phyloP scores from a whole-genome alignment of 2,329 filamentous ascomycete species.

The Cladosporium velox region DNA sequence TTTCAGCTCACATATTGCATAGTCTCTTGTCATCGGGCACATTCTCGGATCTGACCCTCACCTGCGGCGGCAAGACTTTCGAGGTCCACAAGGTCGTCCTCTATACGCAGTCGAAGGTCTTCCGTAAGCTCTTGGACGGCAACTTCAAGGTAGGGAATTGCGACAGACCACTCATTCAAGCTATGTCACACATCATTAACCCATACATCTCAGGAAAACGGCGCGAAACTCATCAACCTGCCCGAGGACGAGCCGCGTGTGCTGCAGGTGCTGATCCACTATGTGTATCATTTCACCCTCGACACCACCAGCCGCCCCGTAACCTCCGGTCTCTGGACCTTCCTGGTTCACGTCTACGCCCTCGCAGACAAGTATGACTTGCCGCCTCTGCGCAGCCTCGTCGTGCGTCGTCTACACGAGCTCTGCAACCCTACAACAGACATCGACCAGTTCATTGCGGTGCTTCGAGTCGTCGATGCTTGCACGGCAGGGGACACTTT shows the following conservation, averaged over 20 bases:
- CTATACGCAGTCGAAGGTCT: constrained; percentile 45
- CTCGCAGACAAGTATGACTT: constrained; percentile 44
- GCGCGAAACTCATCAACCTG: constrained; percentile 51
- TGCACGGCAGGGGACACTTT: constrained; percentile 21
- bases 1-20: too few relatives aligned
- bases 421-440: constrained; percentile 16
- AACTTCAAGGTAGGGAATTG: constrained; percentile 34
- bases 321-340: neutral
- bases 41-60: constrained; percentile 49
- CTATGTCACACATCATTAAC: constrained; percentile 38
- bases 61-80: constrained; percentile 43
- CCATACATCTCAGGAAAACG: constrained; percentile 41
- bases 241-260: constrained; percentile 61
- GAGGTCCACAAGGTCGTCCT: constrained; percentile 45
- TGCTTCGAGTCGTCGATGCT: constrained; percentile 23
- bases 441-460: constrained; percentile 20
- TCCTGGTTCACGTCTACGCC: constrained; percentile 41
- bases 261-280: constrained; percentile 37
- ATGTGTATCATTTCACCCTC: constrained; percentile 28
- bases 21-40: constrained; percentile 19
- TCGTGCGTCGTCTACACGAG: constrained; percentile 16
- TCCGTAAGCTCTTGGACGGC: constrained; percentile 42
- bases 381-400: constrained; percentile 30
- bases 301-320: neutral
- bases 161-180: constrained; percentile 1